These are phyloP conservation scores for Draba incana DNA, from an alignment of 345 rosid species.

Conservation along the genomic window DNA sequence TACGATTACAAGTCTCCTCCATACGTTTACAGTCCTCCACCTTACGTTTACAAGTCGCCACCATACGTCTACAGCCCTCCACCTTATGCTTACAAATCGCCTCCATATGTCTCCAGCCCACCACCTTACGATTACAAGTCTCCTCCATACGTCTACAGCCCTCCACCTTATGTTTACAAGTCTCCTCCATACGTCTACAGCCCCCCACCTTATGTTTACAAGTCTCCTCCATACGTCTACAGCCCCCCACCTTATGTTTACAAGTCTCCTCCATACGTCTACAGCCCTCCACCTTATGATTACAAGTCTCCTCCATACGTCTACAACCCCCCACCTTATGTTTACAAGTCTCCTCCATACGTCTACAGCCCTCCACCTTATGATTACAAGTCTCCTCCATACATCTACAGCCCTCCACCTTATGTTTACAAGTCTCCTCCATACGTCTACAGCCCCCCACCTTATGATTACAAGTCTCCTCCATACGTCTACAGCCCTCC, in stretches of 20 bases:
- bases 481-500: neutral
- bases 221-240: neutral
- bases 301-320: neutral
- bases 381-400: too few relatives aligned
- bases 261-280: neutral
- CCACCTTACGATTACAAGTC: neutral
- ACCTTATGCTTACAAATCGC: neutral
- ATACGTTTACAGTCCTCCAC: neutral
- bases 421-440: neutral
- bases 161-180: neutral
- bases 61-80: neutral
- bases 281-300: neutral
- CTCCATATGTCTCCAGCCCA: neutral
- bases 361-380: conserved; percentile 2
- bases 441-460: neutral
- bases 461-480: neutral
- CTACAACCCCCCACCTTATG: neutral
- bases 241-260: neutral
- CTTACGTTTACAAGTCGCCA: neutral
- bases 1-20: neutral
- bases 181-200: neutral
- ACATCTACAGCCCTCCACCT: neutral
- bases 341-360: neutral
- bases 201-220: neutral
- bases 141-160: neutral